Conservation (phyloP, 345 rosid species). For the Orychophragmus violaceus region DNA sequence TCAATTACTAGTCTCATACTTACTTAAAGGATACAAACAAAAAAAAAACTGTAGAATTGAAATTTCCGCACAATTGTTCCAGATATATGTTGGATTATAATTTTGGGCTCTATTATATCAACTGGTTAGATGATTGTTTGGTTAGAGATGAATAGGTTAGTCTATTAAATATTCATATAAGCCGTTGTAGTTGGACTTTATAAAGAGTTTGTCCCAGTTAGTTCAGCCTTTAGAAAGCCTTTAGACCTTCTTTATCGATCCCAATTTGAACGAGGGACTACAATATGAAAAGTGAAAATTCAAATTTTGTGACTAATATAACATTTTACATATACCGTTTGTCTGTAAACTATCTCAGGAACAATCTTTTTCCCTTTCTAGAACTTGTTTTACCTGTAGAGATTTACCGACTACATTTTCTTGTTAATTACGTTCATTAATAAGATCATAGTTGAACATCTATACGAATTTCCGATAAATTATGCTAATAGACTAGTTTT, state of each 20-base stretch:
- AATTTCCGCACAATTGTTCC: background rate
- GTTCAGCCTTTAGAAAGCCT: background rate
- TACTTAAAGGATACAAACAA: too few species aligned
- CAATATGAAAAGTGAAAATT: conserved; percentile 8
- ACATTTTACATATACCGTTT: too few species aligned
- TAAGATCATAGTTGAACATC: too few species aligned
- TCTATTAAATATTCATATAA: background rate
- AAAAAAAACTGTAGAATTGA: background rate
- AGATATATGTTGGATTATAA: background rate
- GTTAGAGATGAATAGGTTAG: background rate
- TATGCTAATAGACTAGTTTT: too few species aligned
- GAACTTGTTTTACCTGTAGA: background rate
- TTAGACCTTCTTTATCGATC: background rate
- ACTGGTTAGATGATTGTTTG: background rate
- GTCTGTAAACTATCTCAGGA: background rate
- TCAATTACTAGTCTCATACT: background rate
- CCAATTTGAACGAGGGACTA: background rate
- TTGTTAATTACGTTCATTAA: too few species aligned
- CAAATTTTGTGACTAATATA: conserved; percentile 4
- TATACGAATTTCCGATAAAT: too few species aligned
- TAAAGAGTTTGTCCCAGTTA: background rate
- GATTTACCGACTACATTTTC: background rate
- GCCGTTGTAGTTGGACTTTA: background rate
- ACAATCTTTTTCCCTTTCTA: background rate
- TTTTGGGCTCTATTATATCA: background rate